Base-by-base conservation (phyloP, 176 grass and related monocot genomes). In the Echinochloa phyllopogon region DNA sequence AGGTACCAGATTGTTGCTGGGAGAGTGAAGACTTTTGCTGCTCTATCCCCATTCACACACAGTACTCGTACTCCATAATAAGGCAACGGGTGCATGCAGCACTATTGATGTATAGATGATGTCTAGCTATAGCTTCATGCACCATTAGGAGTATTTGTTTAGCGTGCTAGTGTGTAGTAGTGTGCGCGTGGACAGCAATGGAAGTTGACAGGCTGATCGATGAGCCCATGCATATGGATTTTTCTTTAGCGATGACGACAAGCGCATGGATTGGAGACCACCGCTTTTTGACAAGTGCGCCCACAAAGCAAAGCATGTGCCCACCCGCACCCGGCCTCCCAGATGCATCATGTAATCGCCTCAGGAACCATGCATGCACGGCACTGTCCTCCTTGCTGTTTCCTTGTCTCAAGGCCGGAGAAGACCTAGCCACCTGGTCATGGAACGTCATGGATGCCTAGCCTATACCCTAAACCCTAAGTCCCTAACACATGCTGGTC, bases 201-300 rank as follows among this genome's bases (percentile, higher is more conserved):
- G 21, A 85, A 10, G 39, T 72, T 45, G 69, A 24, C 69, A 47
- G 10, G 10, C 39, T 4, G 23, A 7, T 6, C 8, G 53, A 56
- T 56, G 53, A 56, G 53, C 48, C 48, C 48, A 15, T 15, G 12
- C 12, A 13, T 9, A 44, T 44, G 27, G 2, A 21, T 4, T 15
- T 38, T 47, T 59, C 29, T n/a, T 6, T 37, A 66, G 23, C 63
- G 25, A 49, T 55, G 75, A 84, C 74, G 68, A 80, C 87, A 80
- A 50, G 15, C 38, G 24, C 85, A 56, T 47, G 51, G 33, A 76
- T 21, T 25, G 63, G 63, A 71, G 42, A 83, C 42, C 86, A 82
- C 51, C 41, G 79, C 72, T 63, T 21, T 21, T 69, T 87, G 72
- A 82, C 62, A 50, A 82, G 48, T 14, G 85, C 77, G 24, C 29